phyloP scores from a whole-genome alignment of 2,329 filamentous ascomycete genomes.

The Capronia coronata region DNA sequence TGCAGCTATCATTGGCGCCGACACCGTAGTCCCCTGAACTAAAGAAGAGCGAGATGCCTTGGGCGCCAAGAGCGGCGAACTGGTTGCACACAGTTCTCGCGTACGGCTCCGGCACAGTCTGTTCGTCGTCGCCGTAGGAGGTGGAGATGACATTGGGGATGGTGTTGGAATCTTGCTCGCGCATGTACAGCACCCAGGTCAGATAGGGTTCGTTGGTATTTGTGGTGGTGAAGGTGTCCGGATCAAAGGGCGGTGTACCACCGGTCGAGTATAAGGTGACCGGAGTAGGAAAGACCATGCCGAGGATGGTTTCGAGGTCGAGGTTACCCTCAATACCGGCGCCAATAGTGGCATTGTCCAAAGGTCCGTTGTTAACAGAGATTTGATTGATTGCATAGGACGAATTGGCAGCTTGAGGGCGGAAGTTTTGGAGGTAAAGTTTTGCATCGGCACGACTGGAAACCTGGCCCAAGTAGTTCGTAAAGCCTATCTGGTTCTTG shows the following conservation, averaged over 20 bases:
- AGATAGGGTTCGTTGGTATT: conserved; percentile 65
- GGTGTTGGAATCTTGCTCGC: conserved; percentile 40
- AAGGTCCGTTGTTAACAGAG: conserved; percentile 33
- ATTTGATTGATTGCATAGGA: conserved; percentile 34
- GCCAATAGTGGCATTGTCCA: conserved; percentile 33
- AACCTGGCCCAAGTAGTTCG: conserved; percentile 44
- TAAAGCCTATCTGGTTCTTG: conserved; percentile 43
- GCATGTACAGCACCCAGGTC: conserved; percentile 54
- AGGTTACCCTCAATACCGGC: conserved; percentile 50
- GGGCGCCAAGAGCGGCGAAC: conserved; percentile 60
- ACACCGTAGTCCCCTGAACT: conserved; percentile 55
- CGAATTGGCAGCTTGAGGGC: conserved; percentile 34
- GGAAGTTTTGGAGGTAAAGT: conserved; percentile 35
- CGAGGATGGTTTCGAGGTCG: conserved; percentile 54
- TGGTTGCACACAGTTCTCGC: conserved; percentile 56
- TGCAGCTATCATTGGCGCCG: conserved; percentile 48
- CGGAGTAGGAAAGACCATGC: conserved; percentile 49
- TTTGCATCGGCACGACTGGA: conserved; percentile 43
- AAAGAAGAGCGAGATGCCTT: conserved; percentile 61
- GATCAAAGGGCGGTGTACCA: conserved; percentile 48
- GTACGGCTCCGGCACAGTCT: conserved; percentile 56
- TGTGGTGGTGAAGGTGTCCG: conserved; percentile 39
- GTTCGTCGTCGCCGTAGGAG: conserved; percentile 63
- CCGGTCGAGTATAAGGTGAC: conserved; percentile 53
- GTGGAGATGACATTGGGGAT: conserved; percentile 59